Conservation (phyloP, 768 basidiomycete genomes). For the Ramaria sp. region DNA sequence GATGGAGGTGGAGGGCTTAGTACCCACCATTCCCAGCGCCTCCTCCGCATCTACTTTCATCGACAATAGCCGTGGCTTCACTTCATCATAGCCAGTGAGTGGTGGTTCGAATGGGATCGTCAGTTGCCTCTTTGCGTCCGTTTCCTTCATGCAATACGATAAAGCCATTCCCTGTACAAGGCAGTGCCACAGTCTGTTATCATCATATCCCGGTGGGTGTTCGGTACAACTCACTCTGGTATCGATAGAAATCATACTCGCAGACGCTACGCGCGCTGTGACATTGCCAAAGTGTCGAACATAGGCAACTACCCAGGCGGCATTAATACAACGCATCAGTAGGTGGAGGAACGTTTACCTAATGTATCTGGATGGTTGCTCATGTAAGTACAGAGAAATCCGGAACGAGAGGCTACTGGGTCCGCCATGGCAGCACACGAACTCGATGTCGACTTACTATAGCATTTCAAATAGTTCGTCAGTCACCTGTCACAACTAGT, state of each 20-base stretch:
- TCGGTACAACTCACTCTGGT: slow-evolving; percentile 36
- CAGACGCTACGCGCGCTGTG: slow-evolving; percentile 40
- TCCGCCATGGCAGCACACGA: slow-evolving; percentile 38
- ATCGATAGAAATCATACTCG: slow-evolving; percentile 62
- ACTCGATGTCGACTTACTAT: too few species aligned
- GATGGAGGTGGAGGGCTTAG: neutral
- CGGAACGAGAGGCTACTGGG: slow-evolving; percentile 64
- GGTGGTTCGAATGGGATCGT: slow-evolving; percentile 60
- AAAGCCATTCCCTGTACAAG: slow-evolving; percentile 54
- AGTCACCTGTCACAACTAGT: too few species aligned
- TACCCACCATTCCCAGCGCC: slow-evolving; percentile 63
- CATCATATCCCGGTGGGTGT: slow-evolving; percentile 2
- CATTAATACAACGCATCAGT: neutral
- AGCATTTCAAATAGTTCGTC: too few species aligned
- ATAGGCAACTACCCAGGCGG: slow-evolving; percentile 44
- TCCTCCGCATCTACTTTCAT: slow-evolving; percentile 81
- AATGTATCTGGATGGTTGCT: slow-evolving; percentile 73
- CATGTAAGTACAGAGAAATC: slow-evolving; percentile 79
- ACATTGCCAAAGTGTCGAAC: slow-evolving; percentile 69
- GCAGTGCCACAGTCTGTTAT: neutral
- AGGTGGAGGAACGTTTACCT: neutral
- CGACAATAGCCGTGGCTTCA: slow-evolving; percentile 65
- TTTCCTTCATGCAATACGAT: slow-evolving; percentile 42
- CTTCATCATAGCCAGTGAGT: slow-evolving; percentile 64
- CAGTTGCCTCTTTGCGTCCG: slow-evolving; percentile 33